Evolutionary conservation across 1,284 basidiomycete species (phyloP).

Genomic region (Dichomitus squalens): DNA sequence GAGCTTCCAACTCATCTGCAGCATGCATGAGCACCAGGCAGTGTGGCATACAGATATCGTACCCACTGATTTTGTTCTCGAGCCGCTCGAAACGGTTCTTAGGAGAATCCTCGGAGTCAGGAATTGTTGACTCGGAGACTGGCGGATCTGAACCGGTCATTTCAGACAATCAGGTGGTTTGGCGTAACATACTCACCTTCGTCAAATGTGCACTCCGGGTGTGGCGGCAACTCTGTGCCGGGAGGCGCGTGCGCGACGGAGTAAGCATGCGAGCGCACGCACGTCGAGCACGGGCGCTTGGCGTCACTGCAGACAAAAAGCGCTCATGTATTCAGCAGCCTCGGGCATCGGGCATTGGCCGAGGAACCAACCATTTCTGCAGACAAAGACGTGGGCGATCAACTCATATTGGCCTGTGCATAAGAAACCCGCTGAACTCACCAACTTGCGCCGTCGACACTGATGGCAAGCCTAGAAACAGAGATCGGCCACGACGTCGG

Average conservation of each 20-base stretch:
- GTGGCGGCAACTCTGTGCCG: constrained; percentile 49
- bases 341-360: constrained; percentile 30
- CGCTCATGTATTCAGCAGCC: constrained; percentile 18
- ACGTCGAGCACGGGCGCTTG: constrained; percentile 70
- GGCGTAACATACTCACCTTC: constrained; percentile 42
- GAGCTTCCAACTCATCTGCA: constrained; percentile 63
- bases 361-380: constrained; percentile 35
- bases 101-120: constrained; percentile 46
- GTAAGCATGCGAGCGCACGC: constrained; percentile 66
- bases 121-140: constrained; percentile 42
- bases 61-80: constrained; percentile 68
- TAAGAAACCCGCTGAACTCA: constrained; percentile 37
- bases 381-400: no score
- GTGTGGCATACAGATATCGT: neutral
- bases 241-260: constrained; percentile 58
- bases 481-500: neutral
- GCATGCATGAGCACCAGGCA: neutral
- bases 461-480: constrained; percentile 42
- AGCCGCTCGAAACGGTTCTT: constrained; percentile 62
- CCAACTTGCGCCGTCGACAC: constrained; percentile 73
- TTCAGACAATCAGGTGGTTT: neutral
- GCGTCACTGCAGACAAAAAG: constrained; percentile 30
- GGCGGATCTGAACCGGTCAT: neutral
- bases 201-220: constrained; percentile 71
- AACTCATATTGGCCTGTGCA: neutral